Base-by-base conservation (phyloP, 495 filamentous ascomycete species). In the Pyrenula massariospora region DNA sequence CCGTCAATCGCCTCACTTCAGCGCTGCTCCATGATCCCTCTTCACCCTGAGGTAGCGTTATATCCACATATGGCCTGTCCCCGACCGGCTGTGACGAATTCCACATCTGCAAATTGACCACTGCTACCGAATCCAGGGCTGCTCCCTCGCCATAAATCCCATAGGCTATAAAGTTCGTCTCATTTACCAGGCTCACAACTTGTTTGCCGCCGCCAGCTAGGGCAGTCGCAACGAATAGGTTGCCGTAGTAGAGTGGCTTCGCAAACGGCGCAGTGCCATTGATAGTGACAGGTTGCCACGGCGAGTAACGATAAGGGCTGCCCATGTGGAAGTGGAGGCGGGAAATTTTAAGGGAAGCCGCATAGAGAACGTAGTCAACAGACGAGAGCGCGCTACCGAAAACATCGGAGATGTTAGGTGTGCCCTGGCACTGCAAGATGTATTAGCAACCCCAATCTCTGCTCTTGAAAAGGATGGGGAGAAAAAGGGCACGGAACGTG, bases 191-290 rank as follows among this genome's bases (percentile, higher is more conserved):
- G 5, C 56, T 52, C 10, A 25, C 53, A 24, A 56, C 53, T 52
- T 62, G 60, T 56, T 65, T 65, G 51, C 58, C 56, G 11, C 62
- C 62, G 5, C 62, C 60, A 0, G 60, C 60, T 24, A 62, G 55
- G 15, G 55, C 62, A 2, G 57, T 48, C 1, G 61, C 58, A 10
- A 25, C 59, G 42, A 60, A 48, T 12, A 66, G 25, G 48, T 62
- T 66, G 1, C 61, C 61, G 24, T 64, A 64, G 52, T 64, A 64
- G n/a, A 58, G 20, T 15, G 62, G 54, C 52, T 60, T 59, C 11
- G 53, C 51, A 19, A 54, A 48, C 2, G 55, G 49, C 1, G 36
- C 48, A 20, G 58, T 58, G 25, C 49, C 55, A 25, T 56, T 56
- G 23, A 22, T 23, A 21, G n/a, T 42, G 24, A 63, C 54, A 24